Conservation (phyloP, 2,329 filamentous ascomycete genomes). For the Beauveria sp. region DNA sequence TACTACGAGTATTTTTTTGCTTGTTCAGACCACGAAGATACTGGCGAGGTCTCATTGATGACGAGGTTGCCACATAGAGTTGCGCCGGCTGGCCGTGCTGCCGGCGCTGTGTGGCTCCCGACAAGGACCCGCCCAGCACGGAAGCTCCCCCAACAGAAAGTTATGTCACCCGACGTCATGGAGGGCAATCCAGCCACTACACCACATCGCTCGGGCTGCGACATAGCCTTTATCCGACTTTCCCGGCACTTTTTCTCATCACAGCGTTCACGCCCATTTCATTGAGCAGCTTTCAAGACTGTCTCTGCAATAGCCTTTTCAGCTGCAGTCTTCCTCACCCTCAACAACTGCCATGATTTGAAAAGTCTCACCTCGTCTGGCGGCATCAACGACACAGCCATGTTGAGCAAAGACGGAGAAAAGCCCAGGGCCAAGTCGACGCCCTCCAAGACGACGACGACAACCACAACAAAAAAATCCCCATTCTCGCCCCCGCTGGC, state of each 20-base stretch:
- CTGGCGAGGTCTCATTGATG: not conserved
- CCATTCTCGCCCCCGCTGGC: not conserved
- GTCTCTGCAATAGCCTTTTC: not conserved
- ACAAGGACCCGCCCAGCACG: slow-evolving; percentile 4
- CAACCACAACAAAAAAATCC: no score
- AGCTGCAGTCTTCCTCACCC: not conserved
- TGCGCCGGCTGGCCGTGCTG: slow-evolving; percentile 1
- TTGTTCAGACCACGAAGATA: not conserved
- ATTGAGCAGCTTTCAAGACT: not conserved
- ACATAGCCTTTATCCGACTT: not conserved
- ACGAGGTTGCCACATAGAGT: not conserved
- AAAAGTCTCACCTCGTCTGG: not conserved
- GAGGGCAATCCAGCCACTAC: not conserved
- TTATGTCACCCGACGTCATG: slow-evolving; percentile 11
- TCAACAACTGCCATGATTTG: slow-evolving; percentile 1
- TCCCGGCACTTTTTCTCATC: not conserved
- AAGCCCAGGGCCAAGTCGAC: not conserved
- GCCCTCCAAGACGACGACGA: not conserved
- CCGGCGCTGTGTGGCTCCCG: not conserved
- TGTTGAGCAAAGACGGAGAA: not conserved
- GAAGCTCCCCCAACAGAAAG: slow-evolving; percentile 8
- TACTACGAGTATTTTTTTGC: not conserved
- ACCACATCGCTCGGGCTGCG: not conserved
- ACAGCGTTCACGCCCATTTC: not conserved
- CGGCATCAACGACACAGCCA: not conserved